Base-by-base conservation (phyloP, 2,329 filamentous ascomycete genomes). In the Xylariomycetidae sp. region DNA sequence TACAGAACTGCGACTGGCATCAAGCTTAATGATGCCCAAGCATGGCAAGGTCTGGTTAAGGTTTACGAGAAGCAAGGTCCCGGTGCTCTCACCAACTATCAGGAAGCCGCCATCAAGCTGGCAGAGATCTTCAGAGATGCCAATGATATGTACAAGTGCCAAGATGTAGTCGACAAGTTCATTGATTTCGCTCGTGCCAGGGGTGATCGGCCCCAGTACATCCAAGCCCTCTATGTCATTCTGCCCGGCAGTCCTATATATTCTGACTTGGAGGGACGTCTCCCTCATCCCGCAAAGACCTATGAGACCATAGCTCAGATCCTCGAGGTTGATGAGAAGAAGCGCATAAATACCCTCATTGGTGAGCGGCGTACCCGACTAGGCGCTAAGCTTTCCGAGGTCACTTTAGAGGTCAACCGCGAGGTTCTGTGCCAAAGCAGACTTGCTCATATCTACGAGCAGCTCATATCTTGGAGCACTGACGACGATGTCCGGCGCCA, bases 1-100 rank as follows among this genome's bases (percentile, higher is more conserved):
- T 97, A 97, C 59, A 69, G 73, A 25, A 69, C 74, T 19, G 92
- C 90, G 2, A 77, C 84, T 5, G 68, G 70, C 14, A 66, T 87
- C 41, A 89, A 87, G 44, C n/a, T n/a, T n/a, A 77, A 81, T 1
- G 88, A 96, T 47, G 67, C 78, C n/a, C 85, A 90, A 50, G 85
- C 85, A 45, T 97, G 87, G 88, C 85, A 95, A 56, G 92, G 92
- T 1, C 68, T 98, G 28, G 75, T 92, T 58, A 85, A 82, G 51
- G 62, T 97, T 18, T 96, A 88, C 56, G 87, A 95, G 62, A 83
- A 79, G 49, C 84, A 88, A 53, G 81, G 77, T 12, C 60, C 67
- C 18, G 71, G 74, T 34, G 85, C 82, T 50, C 64, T 97, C 11
- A 71, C 77, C 34, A 73, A 82, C 30, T 95, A 95, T 53, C 82